Evolutionary conservation across 2,329 filamentous ascomycete species (phyloP).

Genomic region (Fusarium compactum): DNA sequence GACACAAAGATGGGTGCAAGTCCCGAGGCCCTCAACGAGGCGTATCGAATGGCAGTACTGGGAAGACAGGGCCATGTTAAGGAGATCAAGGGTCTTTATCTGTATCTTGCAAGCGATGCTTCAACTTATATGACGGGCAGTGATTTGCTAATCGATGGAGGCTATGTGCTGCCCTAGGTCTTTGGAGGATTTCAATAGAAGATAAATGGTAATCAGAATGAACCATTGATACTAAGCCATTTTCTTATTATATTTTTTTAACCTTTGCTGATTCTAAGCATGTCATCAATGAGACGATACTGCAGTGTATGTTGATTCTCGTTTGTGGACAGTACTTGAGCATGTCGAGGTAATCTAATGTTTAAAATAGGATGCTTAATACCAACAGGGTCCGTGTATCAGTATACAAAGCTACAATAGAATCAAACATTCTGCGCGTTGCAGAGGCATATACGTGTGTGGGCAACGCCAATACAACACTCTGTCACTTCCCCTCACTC

Average conservation of each 20-base stretch:
- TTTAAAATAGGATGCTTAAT: accelerated
- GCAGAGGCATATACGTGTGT: neutral
- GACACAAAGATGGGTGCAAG: slow-evolving; percentile 65
- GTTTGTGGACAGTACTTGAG: neutral
- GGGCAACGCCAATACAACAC: neutral
- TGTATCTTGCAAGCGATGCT: slow-evolving; percentile 66
- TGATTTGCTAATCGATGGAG: slow-evolving; percentile 35
- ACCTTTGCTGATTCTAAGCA: neutral
- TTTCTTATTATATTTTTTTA: neutral
- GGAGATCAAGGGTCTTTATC: slow-evolving; percentile 72
- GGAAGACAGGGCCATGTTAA: slow-evolving; percentile 72
- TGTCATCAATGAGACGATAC: neutral
- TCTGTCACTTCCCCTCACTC: slow-evolving; percentile 21
- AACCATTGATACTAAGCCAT: neutral
- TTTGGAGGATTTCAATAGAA: too few species aligned
- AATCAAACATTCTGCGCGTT: neutral
- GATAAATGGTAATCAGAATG: neutral
- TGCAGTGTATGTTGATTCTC: neutral
- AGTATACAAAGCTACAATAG: neutral
- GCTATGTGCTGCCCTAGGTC: slow-evolving; percentile 27
- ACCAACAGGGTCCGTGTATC: neutral
- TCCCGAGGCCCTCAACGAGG: slow-evolving; percentile 58
- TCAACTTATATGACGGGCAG: slow-evolving; percentile 40
- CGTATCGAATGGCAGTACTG: slow-evolving; percentile 61
- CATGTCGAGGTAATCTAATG: neutral